A percentile compares a stretch with the other conserved stretches of the same genome.
Conservation (phyloP, 208 protist species). For the Leishmania tropica region DNA sequence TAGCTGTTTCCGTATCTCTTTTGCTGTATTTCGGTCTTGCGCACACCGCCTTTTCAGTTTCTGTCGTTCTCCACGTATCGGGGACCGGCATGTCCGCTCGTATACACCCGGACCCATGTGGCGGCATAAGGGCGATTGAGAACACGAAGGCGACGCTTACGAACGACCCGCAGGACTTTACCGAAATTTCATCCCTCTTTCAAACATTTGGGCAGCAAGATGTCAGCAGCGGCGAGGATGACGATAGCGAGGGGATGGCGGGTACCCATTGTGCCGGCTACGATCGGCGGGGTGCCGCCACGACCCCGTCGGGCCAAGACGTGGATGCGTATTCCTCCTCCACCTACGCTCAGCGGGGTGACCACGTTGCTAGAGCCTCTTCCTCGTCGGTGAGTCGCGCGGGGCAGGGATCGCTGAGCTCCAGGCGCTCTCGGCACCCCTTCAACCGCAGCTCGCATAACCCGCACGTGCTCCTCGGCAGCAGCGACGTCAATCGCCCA, state of each 20-base stretch:
- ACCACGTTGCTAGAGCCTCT: neutral
- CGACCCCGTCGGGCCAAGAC: neutral
- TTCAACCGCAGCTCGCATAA: slow-evolving; percentile 36
- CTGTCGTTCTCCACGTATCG: neutral
- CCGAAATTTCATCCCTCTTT: slow-evolving; percentile 59
- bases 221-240: slow-evolving; percentile 28
- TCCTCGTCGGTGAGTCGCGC: neutral
- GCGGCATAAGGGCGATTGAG: neutral
- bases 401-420: slow-evolving; percentile 5
- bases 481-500: slow-evolving; percentile 18
- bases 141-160: slow-evolving; percentile 25
- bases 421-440: slow-evolving; percentile 20
- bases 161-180: slow-evolving; percentile 36
- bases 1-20: neutral
- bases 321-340: neutral
- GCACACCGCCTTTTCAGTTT: neutral
- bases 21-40: neutral
- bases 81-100: neutral
- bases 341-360: neutral
- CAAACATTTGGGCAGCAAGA: slow-evolving; percentile 43
- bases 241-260: slow-evolving; percentile 17
- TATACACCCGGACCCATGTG: neutral
- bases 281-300: neutral
- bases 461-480: slow-evolving; percentile 33
- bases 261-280: slow-evolving; percentile 3